Conservation (phyloP, 2,329 filamentous ascomycete genomes). For the Penicillium sp. region DNA sequence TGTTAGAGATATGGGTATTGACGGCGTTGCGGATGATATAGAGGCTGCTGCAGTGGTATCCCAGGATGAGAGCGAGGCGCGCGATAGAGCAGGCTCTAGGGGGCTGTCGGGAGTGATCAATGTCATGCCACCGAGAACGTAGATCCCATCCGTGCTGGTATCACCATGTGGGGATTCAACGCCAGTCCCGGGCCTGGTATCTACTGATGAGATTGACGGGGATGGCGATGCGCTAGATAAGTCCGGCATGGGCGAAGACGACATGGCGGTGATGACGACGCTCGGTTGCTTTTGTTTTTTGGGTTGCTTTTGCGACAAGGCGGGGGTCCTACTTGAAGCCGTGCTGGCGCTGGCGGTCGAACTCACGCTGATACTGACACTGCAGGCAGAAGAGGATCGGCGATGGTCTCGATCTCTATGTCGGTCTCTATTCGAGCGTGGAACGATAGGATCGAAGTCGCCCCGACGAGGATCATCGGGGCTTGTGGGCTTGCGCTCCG, state of each 20-base stretch:
- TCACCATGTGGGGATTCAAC: conserved; percentile 17
- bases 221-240: conserved; percentile 34
- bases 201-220: conserved; percentile 30
- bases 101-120: conserved; percentile 5
- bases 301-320: background rate
- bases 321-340: conserved; percentile 2
- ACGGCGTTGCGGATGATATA: conserved; percentile 8
- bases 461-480: background rate
- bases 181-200: conserved; percentile 26
- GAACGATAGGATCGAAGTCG: background rate
- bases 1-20: background rate
- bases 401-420: background rate
- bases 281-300: conserved; percentile 9
- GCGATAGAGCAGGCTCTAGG: conserved; percentile 7
- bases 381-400: background rate
- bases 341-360: background rate
- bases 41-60: conserved; percentile 11
- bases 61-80: conserved; percentile 27
- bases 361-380: conserved; percentile 4
- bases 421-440: conserved; percentile 1
- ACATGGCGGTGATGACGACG: conserved; percentile 13
- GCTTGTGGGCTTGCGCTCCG: conserved; percentile 16
- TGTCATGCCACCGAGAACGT: conserved; percentile 21
- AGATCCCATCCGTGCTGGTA: background rate
- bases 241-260: conserved; percentile 29